Percentiles rank a stretch among this genome's conserved stretches.
Evolutionary conservation across 257 asterid species (phyloP).

Genomic region (Rauvolfia tetraphylla): DNA sequence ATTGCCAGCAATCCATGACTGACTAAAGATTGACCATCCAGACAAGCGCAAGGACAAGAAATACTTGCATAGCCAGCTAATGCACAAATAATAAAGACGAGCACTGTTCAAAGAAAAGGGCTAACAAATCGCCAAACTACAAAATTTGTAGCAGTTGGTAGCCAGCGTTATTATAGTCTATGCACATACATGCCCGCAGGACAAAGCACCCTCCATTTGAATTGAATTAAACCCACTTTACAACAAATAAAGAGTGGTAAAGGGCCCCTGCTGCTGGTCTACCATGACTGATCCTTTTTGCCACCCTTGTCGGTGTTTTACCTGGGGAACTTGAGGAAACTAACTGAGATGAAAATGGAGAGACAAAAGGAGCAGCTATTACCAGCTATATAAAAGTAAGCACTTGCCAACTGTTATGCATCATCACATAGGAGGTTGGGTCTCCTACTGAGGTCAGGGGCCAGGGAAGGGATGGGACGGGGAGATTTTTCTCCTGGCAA

Average conservation of each 20-base stretch:
- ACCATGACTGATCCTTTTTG: slow-evolving; percentile 1
- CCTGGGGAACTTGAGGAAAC: background rate
- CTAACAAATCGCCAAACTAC: slow-evolving; percentile 5
- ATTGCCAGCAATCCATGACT: background rate
- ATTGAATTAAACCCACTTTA: slow-evolving; percentile 18
- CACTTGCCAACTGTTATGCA: background rate
- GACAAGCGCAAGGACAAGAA: slow-evolving; percentile 12
- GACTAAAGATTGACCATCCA: background rate
- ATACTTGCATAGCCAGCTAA: slow-evolving; percentile 23
- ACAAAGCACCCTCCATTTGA: background rate
- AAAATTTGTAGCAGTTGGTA: slow-evolving; percentile 11
- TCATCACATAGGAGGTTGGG: background rate
- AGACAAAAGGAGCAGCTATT: background rate
- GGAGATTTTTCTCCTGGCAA: background rate
- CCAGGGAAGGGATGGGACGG: background rate
- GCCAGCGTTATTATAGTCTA: slow-evolving; percentile 11
- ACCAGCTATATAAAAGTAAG: background rate
- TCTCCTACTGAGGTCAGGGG: background rate
- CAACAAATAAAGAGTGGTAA: slow-evolving; percentile 16
- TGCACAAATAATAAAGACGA: slow-evolving; percentile 7
- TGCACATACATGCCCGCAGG: background rate
- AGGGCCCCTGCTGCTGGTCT: slow-evolving; percentile 13
- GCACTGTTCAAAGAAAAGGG: background rate
- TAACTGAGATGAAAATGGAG: background rate
- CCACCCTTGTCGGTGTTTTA: slow-evolving; percentile 6